A percentile compares a stretch with the other conserved stretches of the same genome.
Evolutionary conservation across 1,139 yeast species (phyloP).

Genomic region (Saccharomyces uvarum): DNA sequence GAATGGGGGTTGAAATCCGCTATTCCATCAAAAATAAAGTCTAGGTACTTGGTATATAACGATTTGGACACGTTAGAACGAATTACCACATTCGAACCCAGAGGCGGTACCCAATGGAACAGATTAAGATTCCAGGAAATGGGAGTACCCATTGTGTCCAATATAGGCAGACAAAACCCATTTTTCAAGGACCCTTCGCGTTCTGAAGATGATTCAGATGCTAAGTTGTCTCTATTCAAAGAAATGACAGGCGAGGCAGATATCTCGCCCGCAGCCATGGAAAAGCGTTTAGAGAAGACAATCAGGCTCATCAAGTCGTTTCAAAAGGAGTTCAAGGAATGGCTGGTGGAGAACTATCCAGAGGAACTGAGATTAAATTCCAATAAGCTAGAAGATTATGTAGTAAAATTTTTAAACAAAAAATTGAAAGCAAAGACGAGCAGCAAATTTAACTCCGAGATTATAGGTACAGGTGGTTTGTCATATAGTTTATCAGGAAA

Average conservation of each 20-base stretch:
- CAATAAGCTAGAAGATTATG: conserved; percentile 33
- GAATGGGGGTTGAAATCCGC: conserved; percentile 61
- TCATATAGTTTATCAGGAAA: conserved; percentile 68
- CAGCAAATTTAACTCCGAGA: conserved; percentile 16
- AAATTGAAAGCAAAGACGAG: conserved; percentile 13
- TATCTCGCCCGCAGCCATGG: conserved; percentile 9
- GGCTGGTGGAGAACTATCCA: conserved; percentile 37
- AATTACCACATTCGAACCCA: conserved; percentile 45
- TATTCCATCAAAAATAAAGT: conserved; percentile 43
- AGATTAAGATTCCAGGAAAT: conserved; percentile 47
- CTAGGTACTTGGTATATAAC: conserved; percentile 43
- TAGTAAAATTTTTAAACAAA: conserved; percentile 34
- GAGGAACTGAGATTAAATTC: conserved; percentile 28
- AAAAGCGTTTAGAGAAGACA: conserved; percentile 13
- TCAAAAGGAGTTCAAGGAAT: conserved; percentile 35
- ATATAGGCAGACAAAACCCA: conserved; percentile 29
- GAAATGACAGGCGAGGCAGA: not conserved
- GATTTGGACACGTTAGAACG: conserved; percentile 48
- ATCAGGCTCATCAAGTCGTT: conserved; percentile 12
- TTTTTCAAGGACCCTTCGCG: conserved; percentile 27
- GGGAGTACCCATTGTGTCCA: conserved; percentile 33
- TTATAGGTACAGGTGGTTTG: conserved; percentile 68
- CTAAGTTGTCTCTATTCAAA: conserved; percentile 7
- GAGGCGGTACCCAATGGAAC: conserved; percentile 42
- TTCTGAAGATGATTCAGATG: conserved; percentile 13